These are phyloP conservation scores for Candida qinlingensis DNA, from an alignment of 805 yeast genomes.

Conservation along the genomic window DNA sequence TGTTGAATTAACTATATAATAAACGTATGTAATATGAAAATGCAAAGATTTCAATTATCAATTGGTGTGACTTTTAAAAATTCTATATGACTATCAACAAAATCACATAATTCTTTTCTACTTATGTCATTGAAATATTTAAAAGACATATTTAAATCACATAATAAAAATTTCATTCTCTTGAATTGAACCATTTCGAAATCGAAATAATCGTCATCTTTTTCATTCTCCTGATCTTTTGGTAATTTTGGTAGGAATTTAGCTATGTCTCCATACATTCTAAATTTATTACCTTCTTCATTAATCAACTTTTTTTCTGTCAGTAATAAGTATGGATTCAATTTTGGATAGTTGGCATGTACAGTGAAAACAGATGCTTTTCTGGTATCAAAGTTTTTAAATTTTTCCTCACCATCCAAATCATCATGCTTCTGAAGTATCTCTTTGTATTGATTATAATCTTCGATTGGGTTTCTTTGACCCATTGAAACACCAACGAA, in stretches of 20 bases:
- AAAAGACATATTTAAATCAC: constrained; percentile 42
- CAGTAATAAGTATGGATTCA: constrained; percentile 29
- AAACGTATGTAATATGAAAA: no score
- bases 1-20: no score
- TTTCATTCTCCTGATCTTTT: constrained; percentile 1
- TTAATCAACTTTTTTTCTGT: constrained; percentile 17
- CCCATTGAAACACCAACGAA: constrained; percentile 75
- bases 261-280: constrained; percentile 23
- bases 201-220: constrained; percentile 29
- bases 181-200: constrained; percentile 53
- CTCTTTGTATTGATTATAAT: constrained; percentile 29
- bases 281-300: constrained; percentile 16
- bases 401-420: constrained; percentile 8
- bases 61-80: constrained; percentile 28
- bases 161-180: constrained; percentile 47
- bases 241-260: constrained; percentile 24
- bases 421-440: constrained; percentile 1
- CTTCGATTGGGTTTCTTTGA: constrained; percentile 66
- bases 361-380: constrained; percentile 27
- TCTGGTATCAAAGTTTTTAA: constrained; percentile 10
- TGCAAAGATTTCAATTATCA: neutral
- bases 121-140: constrained; percentile 39
- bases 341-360: constrained; percentile 33
- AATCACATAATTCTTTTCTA: constrained; percentile 41
- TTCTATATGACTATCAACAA: constrained; percentile 38